A percentile compares a stretch with the other conserved stretches of the same genome.
phyloP scores from a whole-genome alignment of 176 grass and related monocot genomes.

The Aegilops sharonensis region DNA sequence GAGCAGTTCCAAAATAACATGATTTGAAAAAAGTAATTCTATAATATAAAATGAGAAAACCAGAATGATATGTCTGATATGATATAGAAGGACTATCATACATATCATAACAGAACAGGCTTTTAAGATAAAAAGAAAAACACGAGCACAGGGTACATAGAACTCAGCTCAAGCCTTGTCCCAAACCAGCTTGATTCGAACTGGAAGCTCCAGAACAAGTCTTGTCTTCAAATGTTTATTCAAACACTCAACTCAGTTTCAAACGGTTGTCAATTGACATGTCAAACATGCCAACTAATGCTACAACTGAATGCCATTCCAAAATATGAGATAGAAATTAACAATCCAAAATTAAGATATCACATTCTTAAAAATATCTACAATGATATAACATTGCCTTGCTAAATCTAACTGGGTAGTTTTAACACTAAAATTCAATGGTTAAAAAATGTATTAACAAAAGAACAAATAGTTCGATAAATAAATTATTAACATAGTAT shows the following conservation, averaged over 20 bases:
- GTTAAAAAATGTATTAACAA: background rate
- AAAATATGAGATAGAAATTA: constrained; percentile 1
- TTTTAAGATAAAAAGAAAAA: background rate
- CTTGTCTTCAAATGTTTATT: background rate
- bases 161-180: background rate
- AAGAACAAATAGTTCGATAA: background rate
- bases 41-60: constrained; percentile 20
- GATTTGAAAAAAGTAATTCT: background rate
- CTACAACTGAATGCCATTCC: background rate
- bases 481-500: background rate
- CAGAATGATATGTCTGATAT: constrained; percentile 12
- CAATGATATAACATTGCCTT: background rate
- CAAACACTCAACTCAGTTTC: constrained; percentile 10
- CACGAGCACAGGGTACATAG: background rate
- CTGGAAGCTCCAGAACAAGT: background rate
- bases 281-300: constrained; percentile 12
- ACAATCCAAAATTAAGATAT: background rate
- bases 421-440: constrained; percentile 9
- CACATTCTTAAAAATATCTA: background rate
- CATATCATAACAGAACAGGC: background rate
- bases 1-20: background rate
- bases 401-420: background rate
- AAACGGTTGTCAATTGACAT: background rate
- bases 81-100: background rate
- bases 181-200: constrained; percentile 13